Conservation (phyloP, 1,284 basidiomycete genomes). For the Austroboletus niveus region DNA sequence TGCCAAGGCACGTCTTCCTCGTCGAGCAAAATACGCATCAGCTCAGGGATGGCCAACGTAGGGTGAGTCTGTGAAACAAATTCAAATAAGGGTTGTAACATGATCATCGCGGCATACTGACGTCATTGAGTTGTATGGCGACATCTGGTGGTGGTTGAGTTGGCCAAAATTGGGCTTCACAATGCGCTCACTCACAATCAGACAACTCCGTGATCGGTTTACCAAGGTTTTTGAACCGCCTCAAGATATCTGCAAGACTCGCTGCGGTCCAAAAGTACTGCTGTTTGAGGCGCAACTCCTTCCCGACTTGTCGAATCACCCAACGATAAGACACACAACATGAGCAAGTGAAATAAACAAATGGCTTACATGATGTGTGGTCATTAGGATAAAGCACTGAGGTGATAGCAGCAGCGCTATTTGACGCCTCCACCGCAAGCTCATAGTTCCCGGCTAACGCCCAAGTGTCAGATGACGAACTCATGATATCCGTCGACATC, state of each 20-base stretch:
- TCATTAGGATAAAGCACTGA: constrained; percentile 87
- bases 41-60: constrained; percentile 89
- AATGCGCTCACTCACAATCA: constrained; percentile 54
- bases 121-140: constrained; percentile 88
- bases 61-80: constrained; percentile 76
- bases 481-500: not conserved
- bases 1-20: constrained; percentile 88
- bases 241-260: constrained; percentile 81
- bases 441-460: constrained; percentile 83
- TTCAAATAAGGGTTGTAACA: not conserved
- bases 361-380: constrained; percentile 59
- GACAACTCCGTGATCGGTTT: constrained; percentile 76
- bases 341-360: not conserved
- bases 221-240: constrained; percentile 77
- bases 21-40: constrained; percentile 86
- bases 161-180: not conserved
- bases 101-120: constrained; percentile 31
- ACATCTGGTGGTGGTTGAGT: constrained; percentile 49
- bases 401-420: constrained; percentile 88
- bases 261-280: constrained; percentile 94
- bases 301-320: constrained; percentile 58
- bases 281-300: constrained; percentile 90
- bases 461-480: not conserved
- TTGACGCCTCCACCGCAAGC: constrained; percentile 79
- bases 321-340: constrained; percentile 1